These are phyloP conservation scores for Spizellomyces punctatus DNA, from an alignment of 192 early-diverging fungal genomes.

Conservation along the genomic window DNA sequence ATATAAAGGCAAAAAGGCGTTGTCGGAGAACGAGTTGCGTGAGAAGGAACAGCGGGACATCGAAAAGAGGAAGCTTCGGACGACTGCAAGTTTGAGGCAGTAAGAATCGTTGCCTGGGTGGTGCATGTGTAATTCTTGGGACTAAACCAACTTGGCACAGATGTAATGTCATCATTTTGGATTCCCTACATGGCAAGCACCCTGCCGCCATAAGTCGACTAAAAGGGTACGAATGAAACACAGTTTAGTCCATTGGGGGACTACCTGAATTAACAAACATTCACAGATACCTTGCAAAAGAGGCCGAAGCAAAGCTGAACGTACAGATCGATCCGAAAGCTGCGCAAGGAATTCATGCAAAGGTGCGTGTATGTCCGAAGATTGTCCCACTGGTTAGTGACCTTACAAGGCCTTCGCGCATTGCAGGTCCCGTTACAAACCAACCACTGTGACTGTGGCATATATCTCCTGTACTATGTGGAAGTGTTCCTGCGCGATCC, in stretches of 20 bases:
- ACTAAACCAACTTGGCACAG: slow-evolving; percentile 6
- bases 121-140: too few relatives aligned
- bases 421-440: slow-evolving; percentile 66
- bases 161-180: slow-evolving; percentile 64
- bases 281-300: slow-evolving; percentile 50
- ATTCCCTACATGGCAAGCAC: slow-evolving; percentile 61
- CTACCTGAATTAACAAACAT: slow-evolving; percentile 11
- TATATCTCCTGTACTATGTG: slow-evolving; percentile 80
- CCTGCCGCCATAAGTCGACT: slow-evolving; percentile 41
- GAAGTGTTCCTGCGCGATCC: slow-evolving; percentile 68
- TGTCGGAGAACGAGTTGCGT: not conserved
- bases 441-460: slow-evolving; percentile 88
- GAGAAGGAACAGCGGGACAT: slow-evolving; percentile 9
- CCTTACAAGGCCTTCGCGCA: slow-evolving; percentile 4
- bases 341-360: slow-evolving; percentile 56
- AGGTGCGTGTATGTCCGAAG: slow-evolving; percentile 33
- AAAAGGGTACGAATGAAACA: slow-evolving; percentile 39
- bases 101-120: too few relatives aligned
- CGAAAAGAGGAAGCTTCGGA: not conserved
- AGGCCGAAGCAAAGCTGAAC: slow-evolving; percentile 57
- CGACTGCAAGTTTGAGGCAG: too few relatives aligned
- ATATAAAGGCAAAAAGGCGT: not conserved
- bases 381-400: not conserved
- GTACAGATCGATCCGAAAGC: slow-evolving; percentile 35
- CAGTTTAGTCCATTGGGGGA: too few relatives aligned